Percentiles rank a stretch among this genome's conserved stretches.
phyloP scores from a whole-genome alignment of 1,284 basidiomycete species.

The Lignosus rhinocerotis region DNA sequence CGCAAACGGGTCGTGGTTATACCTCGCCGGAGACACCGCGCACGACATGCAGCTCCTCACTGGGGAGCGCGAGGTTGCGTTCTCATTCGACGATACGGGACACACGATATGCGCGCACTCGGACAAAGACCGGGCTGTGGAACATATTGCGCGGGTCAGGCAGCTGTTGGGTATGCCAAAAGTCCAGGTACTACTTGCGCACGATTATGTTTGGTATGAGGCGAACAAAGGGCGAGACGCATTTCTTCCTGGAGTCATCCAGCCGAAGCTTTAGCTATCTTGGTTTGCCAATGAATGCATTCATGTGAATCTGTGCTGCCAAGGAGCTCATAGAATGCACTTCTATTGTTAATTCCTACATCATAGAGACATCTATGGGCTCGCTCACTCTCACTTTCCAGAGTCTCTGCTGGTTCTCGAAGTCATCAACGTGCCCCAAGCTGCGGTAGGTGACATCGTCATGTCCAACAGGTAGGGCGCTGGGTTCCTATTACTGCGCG shows the following conservation, averaged over 20 bases:
- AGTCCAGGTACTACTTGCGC: conserved; percentile 50
- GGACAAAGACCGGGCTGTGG: conserved; percentile 42
- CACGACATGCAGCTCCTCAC: conserved; percentile 55
- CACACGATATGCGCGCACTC: conserved; percentile 40
- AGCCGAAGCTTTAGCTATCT: conserved; percentile 3
- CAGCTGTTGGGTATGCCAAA: conserved; percentile 38
- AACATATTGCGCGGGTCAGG: conserved; percentile 42
- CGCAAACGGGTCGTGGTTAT: conserved; percentile 53
- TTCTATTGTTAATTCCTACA: neutral
- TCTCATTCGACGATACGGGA: conserved; percentile 24
- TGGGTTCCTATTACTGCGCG: too few relatives aligned
- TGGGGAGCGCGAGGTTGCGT: conserved; percentile 44
- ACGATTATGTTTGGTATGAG: conserved; percentile 52
- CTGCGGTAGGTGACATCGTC: too few relatives aligned
- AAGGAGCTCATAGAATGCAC: too few relatives aligned
- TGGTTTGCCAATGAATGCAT: neutral
- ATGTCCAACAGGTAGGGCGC: too few relatives aligned
- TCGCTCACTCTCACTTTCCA: too few relatives aligned
- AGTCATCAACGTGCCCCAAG: too few relatives aligned
- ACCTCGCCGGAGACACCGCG: conserved; percentile 54
- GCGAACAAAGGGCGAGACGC: conserved; percentile 40
- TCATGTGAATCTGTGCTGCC: too few relatives aligned
- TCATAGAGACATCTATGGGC: too few relatives aligned
- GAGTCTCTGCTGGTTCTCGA: too few relatives aligned
- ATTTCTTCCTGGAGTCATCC: conserved; percentile 47